Conservation (phyloP, 169 alveolate genomes). For the Plasmodium gaboni region DNA sequence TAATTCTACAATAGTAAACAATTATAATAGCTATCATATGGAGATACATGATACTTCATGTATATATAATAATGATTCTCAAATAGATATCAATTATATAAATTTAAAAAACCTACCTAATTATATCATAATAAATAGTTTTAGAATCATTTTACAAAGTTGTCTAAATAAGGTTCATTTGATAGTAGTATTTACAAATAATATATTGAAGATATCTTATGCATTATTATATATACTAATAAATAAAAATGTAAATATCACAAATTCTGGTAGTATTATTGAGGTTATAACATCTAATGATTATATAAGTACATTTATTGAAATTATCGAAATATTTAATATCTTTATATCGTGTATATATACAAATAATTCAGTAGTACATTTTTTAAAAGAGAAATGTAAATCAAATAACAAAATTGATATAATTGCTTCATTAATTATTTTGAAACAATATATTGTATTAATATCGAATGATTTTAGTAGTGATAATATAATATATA, state of each 20-base stretch:
- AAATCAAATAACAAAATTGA: constrained; percentile 32
- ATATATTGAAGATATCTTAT: constrained; percentile 32
- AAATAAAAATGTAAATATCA: constrained; percentile 10
- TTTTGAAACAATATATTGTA: constrained; percentile 57
- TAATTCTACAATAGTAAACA: constrained; percentile 30
- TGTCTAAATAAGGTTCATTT: constrained; percentile 33
- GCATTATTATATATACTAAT: constrained; percentile 38
- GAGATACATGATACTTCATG: constrained; percentile 22
- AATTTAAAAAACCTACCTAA: constrained; percentile 25
- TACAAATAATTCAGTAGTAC: constrained; percentile 40
- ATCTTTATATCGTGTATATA: constrained; percentile 49
- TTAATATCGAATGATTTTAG: constrained; percentile 45
- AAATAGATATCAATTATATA: constrained; percentile 28
- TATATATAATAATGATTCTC: constrained; percentile 24
- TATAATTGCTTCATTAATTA: constrained; percentile 26
- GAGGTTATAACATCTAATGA: constrained; percentile 21
- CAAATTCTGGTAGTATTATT: constrained; percentile 14
- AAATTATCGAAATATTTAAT: constrained; percentile 66
- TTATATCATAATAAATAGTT: constrained; percentile 58
- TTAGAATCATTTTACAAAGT: constrained; percentile 43
- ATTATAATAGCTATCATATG: no score
- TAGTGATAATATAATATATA: constrained; percentile 10
- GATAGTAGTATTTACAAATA: constrained; percentile 43
- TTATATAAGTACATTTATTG: constrained; percentile 38
- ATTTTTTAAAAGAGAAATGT: constrained; percentile 41